Evolutionary conservation across 441 rosid species (phyloP).

Genomic region (Kokia cookei): DNA sequence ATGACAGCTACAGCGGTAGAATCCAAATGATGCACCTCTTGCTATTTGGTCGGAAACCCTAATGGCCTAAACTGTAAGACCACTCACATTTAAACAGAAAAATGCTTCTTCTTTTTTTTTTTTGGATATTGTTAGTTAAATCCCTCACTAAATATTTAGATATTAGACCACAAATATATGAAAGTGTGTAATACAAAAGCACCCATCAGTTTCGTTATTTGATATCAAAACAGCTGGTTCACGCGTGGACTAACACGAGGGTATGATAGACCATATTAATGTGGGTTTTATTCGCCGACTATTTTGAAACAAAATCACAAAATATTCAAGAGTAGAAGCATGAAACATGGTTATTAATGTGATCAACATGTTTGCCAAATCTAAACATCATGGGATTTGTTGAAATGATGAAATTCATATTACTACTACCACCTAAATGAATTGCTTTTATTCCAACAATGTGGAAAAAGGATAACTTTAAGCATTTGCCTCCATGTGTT

Average conservation of each 20-base stretch:
- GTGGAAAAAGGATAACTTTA: background rate
- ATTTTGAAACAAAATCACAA: constrained; percentile 6
- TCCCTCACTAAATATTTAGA: background rate
- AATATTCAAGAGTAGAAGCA: constrained; percentile 12
- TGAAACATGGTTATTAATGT: background rate
- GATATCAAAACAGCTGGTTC: background rate
- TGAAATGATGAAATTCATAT: background rate
- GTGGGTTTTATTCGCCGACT: background rate
- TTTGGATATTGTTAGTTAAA: too few relatives aligned
- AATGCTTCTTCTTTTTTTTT: too few relatives aligned
- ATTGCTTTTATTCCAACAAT: background rate
- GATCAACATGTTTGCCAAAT: background rate
- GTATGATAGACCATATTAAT: too few relatives aligned
- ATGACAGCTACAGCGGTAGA: background rate
- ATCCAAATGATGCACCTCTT: background rate
- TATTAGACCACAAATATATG: background rate
- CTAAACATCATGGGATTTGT: background rate
- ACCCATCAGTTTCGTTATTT: background rate
- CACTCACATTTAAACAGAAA: background rate
- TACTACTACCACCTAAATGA: background rate
- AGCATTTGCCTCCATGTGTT: background rate
- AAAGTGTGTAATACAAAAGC: background rate
- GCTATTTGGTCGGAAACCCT: background rate
- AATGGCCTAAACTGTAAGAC: background rate
- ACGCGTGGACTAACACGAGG: background rate